These are phyloP conservation scores for Fusarium vanettenii DNA, from an alignment of 2,329 filamentous ascomycete species.

Conservation along the genomic window DNA sequence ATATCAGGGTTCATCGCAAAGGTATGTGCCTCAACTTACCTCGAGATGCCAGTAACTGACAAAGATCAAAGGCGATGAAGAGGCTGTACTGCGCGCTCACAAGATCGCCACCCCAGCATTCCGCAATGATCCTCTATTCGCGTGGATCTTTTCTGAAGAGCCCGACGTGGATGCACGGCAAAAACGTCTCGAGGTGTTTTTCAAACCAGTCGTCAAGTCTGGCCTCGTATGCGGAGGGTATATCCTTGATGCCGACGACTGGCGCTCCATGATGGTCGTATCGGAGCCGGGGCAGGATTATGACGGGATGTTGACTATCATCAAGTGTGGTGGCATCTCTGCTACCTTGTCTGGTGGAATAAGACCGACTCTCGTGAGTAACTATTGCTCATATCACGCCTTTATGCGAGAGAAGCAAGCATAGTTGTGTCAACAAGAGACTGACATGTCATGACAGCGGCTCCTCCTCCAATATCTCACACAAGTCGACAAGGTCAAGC, in stretches of 20 bases:
- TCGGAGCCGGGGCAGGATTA: constrained; percentile 19
- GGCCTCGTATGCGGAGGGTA: constrained; percentile 5
- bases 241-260: constrained; percentile 13
- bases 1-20: neutral
- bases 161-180: neutral
- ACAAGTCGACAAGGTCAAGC: constrained; percentile 7
- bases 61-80: neutral
- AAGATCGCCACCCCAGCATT: constrained; percentile 10
- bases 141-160: constrained; percentile 12
- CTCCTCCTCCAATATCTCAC: constrained; percentile 8
- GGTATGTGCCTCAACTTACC: neutral
- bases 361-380: constrained; percentile 9
- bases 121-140: constrained; percentile 8
- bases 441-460: constrained; percentile 2
- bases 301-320: constrained; percentile 4
- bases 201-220: constrained; percentile 10
- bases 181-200: constrained; percentile 3
- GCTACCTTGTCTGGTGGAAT: constrained; percentile 13
- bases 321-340: constrained; percentile 6
- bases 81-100: neutral
- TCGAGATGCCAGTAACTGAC: neutral
- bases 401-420: neutral
- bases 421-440: no score
- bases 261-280: constrained; percentile 21
- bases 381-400: neutral